Base-by-base conservation (phyloP, 2,329 filamentous ascomycete genomes). In the Colletotrichum phormii region DNA sequence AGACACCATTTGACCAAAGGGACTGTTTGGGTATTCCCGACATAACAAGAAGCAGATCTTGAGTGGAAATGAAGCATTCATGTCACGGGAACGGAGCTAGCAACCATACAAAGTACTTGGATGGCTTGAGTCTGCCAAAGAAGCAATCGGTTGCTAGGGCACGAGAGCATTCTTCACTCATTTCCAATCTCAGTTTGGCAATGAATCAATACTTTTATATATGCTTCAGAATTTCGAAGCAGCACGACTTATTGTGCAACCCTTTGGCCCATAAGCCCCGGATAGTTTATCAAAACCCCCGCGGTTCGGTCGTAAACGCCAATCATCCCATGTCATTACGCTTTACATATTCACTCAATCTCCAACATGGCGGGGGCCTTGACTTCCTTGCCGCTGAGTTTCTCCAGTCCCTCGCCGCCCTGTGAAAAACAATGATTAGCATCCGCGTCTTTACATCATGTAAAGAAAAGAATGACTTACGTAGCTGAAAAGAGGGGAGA, bases 401-500 rank as follows among this genome's bases (percentile, higher is more conserved):
- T 83, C 69, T 90, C 89, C 8, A 93, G 82, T 37, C 90, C 91
- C 81, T 93, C 91, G 71, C 91, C 91, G 71, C 87, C 88, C 89
- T 91, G 73, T 75, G 59, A 18, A 55, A 29, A 18, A 4, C 57
- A 75, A 18, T 18, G 13, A 42, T 80, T 74, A 80, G 77, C 53
- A 75, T 26, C 6, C 49, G 53, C 57, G 26, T 46, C 59, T n/a
- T n/a, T 13, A 2, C 15, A 26, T 26, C 13, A 73, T 29, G 29
- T 33, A 29, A 51, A 51, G n/a, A 54, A 42, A 57, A 64, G 24
- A 15, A 13, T 58, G 65, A 93, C 94, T 91, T 90, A 97, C 95
- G 81, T 99, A 99, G 89, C 95, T 98, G 81, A 97, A 93, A 78
- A 98, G 86, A 49, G 97, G 97, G 66, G 95, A 97, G 22, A 99